Conservation (phyloP, 2,329 filamentous ascomycete genomes). For the Pyricularia pennisetigena region DNA sequence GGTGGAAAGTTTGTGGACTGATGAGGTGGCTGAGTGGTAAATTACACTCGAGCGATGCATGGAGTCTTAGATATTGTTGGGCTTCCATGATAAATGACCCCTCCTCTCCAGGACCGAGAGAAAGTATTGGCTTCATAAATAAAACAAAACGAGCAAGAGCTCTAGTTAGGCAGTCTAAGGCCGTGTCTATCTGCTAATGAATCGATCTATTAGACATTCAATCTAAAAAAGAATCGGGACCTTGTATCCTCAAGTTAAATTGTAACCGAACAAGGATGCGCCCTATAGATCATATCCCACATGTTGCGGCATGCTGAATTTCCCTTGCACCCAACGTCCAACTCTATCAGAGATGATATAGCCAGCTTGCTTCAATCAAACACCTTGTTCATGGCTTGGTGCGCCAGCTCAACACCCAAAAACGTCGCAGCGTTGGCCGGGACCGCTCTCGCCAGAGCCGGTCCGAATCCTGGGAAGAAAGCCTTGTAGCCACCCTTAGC, state of each 20-base stretch:
- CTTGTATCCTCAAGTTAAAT: background rate
- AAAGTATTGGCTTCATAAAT: background rate
- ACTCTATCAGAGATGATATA: background rate
- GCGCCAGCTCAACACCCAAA: constrained; percentile 72
- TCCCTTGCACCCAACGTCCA: background rate
- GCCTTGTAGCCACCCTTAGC: constrained; percentile 73
- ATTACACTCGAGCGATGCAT: background rate
- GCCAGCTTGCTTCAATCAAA: constrained; percentile 36
- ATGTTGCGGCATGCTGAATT: background rate
- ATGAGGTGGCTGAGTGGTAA: background rate
- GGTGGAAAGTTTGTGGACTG: constrained; percentile 25
- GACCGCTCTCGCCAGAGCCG: constrained; percentile 83
- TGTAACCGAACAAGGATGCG: background rate
- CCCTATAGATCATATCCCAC: background rate
- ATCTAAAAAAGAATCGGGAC: background rate
- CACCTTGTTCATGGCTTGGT: constrained; percentile 70
- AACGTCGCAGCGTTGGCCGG: constrained; percentile 97
- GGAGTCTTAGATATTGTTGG: background rate
- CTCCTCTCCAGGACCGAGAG: too few species aligned
- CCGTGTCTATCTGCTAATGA: background rate
- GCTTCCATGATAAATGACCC: background rate
- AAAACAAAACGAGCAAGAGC: background rate
- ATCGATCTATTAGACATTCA: background rate
- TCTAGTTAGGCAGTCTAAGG: background rate
- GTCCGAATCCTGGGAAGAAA: constrained; percentile 95